Evolutionary conservation across 768 basidiomycete genomes (phyloP).

Genomic region (Suillus variegatus): DNA sequence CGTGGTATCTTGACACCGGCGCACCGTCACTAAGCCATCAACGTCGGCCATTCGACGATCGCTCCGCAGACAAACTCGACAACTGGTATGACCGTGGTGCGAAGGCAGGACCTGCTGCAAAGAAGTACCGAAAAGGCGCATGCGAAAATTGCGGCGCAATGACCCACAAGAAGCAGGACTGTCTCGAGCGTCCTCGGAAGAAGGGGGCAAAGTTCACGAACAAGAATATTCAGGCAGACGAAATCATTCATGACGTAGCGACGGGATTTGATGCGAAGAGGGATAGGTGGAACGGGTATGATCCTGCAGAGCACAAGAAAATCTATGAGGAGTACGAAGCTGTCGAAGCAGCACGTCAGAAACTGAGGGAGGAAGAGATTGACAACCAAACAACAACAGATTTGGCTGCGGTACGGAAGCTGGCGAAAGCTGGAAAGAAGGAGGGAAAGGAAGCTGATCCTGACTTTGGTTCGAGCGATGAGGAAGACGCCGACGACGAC

Average conservation of each 20-base stretch:
- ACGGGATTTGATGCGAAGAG: constrained; percentile 90
- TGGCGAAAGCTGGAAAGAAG: constrained; percentile 86
- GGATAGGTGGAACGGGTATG: constrained; percentile 98
- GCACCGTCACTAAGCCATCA: constrained; percentile 94
- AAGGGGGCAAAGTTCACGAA: constrained; percentile 94
- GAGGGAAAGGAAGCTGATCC: constrained; percentile 75
- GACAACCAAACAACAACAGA: constrained; percentile 96
- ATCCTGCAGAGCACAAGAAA: constrained; percentile 79
- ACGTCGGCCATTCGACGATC: constrained; percentile 68
- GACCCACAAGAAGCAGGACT: constrained; percentile 89
- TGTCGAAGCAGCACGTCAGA: constrained; percentile 87
- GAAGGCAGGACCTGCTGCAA: constrained; percentile 86
- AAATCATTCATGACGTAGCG: constrained; percentile 79
- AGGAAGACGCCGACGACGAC: constrained; percentile 95
- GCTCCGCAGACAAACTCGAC: constrained; percentile 67
- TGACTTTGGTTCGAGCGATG: constrained; percentile 95
- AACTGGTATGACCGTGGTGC: constrained; percentile 90
- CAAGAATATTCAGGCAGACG: constrained; percentile 89
- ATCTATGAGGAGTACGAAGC: constrained; percentile 96
- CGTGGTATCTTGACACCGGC: constrained; percentile 98
- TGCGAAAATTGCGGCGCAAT: constrained; percentile 99
- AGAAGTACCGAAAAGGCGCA: constrained; percentile 96
- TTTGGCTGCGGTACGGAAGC: constrained; percentile 86
- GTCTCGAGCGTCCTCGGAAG: constrained; percentile 94
- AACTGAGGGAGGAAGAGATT: constrained; percentile 93